Conservation (phyloP, 2,329 filamentous ascomycete genomes). For the Dactylellina leptospora region DNA sequence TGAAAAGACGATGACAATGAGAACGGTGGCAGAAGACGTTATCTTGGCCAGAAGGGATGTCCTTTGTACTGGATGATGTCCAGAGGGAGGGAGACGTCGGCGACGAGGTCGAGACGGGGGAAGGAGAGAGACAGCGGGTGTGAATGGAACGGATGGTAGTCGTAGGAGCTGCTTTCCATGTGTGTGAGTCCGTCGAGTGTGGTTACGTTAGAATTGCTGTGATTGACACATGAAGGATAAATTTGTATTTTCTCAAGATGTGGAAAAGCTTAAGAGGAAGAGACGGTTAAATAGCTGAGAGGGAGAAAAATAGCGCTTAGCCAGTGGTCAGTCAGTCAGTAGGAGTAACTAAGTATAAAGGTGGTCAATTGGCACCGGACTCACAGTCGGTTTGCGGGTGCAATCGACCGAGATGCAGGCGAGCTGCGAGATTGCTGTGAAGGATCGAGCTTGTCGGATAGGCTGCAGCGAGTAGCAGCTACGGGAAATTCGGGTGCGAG, state of each 20-base stretch:
- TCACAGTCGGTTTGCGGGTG: background rate
- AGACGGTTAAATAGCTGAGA: conserved; percentile 3
- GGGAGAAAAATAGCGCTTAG: background rate
- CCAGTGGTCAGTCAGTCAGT: background rate
- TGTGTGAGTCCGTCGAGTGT: conserved; percentile 15
- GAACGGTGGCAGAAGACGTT: conserved; percentile 15
- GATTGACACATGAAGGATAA: conserved; percentile 30
- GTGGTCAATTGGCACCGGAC: no score
- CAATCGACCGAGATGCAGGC: background rate
- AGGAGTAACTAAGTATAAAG: background rate
- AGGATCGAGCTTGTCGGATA: no score
- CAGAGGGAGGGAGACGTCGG: conserved; percentile 48
- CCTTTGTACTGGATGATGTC: conserved; percentile 53
- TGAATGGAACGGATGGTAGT: conserved; percentile 30
- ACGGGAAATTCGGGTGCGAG: conserved; percentile 26
- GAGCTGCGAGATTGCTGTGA: background rate
- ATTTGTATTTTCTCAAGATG: background rate
- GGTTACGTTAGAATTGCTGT: conserved; percentile 5
- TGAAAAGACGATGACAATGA: background rate
- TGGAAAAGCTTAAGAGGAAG: background rate
- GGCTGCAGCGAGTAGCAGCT: conserved; percentile 16
- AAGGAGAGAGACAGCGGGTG: conserved; percentile 20
- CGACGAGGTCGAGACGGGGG: conserved; percentile 39
- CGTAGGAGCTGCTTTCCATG: conserved; percentile 49
- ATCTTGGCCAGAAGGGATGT: conserved; percentile 53